Percentiles rank a stretch among this genome's conserved stretches.
These are phyloP conservation scores for Peronospora belbahrii DNA, from an alignment of 352 stramenopile species.

Conservation along the genomic window DNA sequence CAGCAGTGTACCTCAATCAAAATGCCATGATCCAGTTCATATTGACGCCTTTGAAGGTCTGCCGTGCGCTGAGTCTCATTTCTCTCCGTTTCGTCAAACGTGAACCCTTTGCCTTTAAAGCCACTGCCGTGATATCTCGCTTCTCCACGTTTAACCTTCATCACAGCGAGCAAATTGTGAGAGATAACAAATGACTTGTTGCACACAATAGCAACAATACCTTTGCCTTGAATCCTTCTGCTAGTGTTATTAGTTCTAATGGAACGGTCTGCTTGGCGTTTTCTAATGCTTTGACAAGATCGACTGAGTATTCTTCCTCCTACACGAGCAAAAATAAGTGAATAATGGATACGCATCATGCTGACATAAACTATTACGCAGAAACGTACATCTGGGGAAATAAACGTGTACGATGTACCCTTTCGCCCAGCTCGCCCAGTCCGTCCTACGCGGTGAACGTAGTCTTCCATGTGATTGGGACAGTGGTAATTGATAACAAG, in stretches of 20 bases:
- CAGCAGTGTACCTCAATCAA: conserved; percentile 45
- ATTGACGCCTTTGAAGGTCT: conserved; percentile 87
- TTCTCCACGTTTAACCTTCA: conserved; percentile 89
- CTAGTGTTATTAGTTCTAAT: conserved; percentile 86
- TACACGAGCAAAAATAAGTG: conserved; percentile 27
- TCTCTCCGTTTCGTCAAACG: conserved; percentile 96
- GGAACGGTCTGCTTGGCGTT: conserved; percentile 73
- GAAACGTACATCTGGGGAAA: conserved; percentile 87
- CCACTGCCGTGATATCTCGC: conserved; percentile 93
- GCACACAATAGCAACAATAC: conserved; percentile 13
- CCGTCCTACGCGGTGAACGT: conserved; percentile 97
- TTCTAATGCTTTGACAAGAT: conserved; percentile 95
- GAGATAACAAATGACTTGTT: not conserved
- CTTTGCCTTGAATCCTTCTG: conserved; percentile 95
- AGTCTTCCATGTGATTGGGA: conserved; percentile 99
- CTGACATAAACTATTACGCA: not conserved
- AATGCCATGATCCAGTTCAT: conserved; percentile 83
- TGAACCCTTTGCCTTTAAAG: conserved; percentile 97
- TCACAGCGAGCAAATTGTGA: conserved; percentile 2
- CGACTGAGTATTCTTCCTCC: conserved; percentile 96
- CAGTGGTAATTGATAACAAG: conserved; percentile 99
- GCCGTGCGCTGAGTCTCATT: conserved; percentile 92
- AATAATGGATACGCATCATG: conserved; percentile 1
- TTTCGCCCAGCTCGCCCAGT: conserved; percentile 93
- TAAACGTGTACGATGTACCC: conserved; percentile 99